Base-by-base conservation (phyloP, 2,329 filamentous ascomycete species). In the Colletotrichum tropicicola region DNA sequence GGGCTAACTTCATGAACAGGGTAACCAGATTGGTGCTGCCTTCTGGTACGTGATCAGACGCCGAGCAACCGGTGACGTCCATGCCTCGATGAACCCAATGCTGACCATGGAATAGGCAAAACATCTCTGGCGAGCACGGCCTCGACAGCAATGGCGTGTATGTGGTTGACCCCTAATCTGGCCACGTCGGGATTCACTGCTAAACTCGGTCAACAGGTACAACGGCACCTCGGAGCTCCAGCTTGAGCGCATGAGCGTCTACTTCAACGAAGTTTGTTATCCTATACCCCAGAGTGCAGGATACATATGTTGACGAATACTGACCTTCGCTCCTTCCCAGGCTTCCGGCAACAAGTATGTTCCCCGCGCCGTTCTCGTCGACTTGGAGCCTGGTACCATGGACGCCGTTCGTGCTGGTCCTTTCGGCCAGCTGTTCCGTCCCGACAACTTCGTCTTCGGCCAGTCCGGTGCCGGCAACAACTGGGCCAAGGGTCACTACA, bases 401-500 rank as follows among this genome's bases (percentile, higher is more conserved):
- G 96, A 99, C 77, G 96, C 96, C 74, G 95, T 99, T 86, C 95
- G 95, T 81, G 93, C 95, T 75, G 95, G 96, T 82, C 96, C 96
- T 72, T 98, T 98, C 81, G 96, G 96, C 75, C 92, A 98, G 87
- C 94, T 99, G 74, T 98, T 99, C 94, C 94, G 96, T 72, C 96
- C 96, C 80, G 96, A 99, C 87, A 99, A 98, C 92, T 98, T 98
- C 85, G 94, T 98, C 79, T 98, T 98, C 83, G 96, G 96, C 76
- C 96, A 98, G 87, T 98, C 96, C 76, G 95, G 96, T 89, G 96
- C 96, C 82, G 96, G 96, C 85, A 99, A 99, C 93, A 98, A 98
- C 91, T 99, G 96, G 96, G 96, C 96, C 83, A 99, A 98, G 91
- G 96, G 96, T 86, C 96, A 99, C 83, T 99, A 99, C 90, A 99